Evolutionary conservation across 2,329 filamentous ascomycete genomes (phyloP), one percentile per base, ranked within the genome.

Genomic region (Leptographium radiaticola): DNA sequence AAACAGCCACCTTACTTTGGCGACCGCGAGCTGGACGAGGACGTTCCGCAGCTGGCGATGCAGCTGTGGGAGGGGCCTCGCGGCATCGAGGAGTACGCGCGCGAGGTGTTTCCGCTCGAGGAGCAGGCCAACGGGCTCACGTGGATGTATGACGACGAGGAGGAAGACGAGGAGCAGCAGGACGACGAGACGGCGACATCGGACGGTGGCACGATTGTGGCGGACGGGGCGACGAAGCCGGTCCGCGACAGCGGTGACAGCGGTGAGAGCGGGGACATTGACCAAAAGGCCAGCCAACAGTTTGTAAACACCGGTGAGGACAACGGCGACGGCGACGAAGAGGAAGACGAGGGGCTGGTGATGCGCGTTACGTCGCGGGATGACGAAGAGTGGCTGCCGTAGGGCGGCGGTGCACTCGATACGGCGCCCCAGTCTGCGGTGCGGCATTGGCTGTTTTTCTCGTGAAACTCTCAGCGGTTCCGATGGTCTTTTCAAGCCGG

Each of bases 31-130:
- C 69, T 85, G 30, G 81, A 84, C 59, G 68, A 68, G 2, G 80
- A 76, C 59, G 86, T 86, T 59, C 89, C 89, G 0, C 76, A 78
- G 10, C 82, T 89, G 60, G 87, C 90, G 1, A 73, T 91, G 57
- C 78, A 85, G 61, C 72, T 98, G 30, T 97, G 93, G 93, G 88
- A 95, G 65, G 93, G 89, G 5, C 89, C 89, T 60, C 78, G 93
- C 53, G 87, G 88, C 34, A 78, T 97, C 61, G 89, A 96, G 65
- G 93, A 97, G 68, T 98, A 97, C 66, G 91, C 91, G 1, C 78
- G 87, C 49, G 93, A 97, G 66, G 89, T 94, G 33, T 97, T 97
- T 63, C 88, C 89, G 0, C 77, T 96, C 13, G 93, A 98, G 68
- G 93, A 98, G 70, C 86, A 90, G 61, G 89, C 89, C 36, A 97